A percentile compares a stretch with the other conserved stretches of the same genome.
These are phyloP conservation scores for Lecanicillium sp. DNA, from an alignment of 2,329 filamentous ascomycete genomes.

Conservation along the genomic window DNA sequence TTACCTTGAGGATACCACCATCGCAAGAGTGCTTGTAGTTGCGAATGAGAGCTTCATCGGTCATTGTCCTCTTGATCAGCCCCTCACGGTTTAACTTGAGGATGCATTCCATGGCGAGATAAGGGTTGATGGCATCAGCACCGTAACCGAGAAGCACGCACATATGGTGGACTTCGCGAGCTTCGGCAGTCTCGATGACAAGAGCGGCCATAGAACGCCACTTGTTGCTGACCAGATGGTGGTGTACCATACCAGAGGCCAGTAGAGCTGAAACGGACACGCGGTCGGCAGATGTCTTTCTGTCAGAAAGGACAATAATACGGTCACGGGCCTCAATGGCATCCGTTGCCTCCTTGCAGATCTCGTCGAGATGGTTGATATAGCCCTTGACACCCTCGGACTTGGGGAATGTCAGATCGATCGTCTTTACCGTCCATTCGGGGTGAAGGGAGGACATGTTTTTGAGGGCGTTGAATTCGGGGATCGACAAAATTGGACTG, in stretches of 20 bases:
- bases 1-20: conserved; percentile 94
- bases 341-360: conserved; percentile 76
- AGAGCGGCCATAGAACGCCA: conserved; percentile 86
- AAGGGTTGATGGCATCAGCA: conserved; percentile 89
- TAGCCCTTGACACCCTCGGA: conserved; percentile 75
- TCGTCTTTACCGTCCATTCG: conserved; percentile 80
- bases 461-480: conserved; percentile 81
- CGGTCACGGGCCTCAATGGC: conserved; percentile 78
- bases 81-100: conserved; percentile 93
- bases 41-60: conserved; percentile 72
- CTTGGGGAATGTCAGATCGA: conserved; percentile 92
- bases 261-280: conserved; percentile 80
- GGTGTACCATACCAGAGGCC: conserved; percentile 88
- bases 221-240: conserved; percentile 91
- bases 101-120: conserved; percentile 92
- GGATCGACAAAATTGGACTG: conserved; percentile 80
- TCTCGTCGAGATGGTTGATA: conserved; percentile 75
- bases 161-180: conserved; percentile 97
- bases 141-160: conserved; percentile 95
- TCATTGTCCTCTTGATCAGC: conserved; percentile 82
- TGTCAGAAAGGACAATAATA: conserved; percentile 83
- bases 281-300: conserved; percentile 72
- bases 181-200: conserved; percentile 86
- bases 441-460: conserved; percentile 65
- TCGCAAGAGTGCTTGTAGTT: conserved; percentile 98